Conservation (phyloP, 129 eudicot genomes). For the Logfia minima region DNA sequence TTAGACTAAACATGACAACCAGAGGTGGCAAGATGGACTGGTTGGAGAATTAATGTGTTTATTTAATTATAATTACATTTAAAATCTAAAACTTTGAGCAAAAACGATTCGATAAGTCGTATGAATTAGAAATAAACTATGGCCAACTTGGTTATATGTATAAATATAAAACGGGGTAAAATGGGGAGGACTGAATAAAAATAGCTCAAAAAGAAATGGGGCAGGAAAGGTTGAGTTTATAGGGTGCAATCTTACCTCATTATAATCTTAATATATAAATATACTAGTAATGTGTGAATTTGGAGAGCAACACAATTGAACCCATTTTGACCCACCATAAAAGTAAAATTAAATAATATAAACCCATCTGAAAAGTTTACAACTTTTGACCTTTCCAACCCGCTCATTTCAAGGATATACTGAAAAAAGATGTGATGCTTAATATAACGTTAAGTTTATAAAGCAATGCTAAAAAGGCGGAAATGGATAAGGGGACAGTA, state of each 20-base stretch:
- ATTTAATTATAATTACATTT: too few species aligned
- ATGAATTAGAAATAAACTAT: background rate
- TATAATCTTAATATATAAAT: background rate
- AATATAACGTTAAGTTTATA: background rate
- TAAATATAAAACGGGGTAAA: background rate
- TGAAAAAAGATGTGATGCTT: background rate
- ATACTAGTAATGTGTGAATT: background rate
- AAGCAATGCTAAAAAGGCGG: background rate
- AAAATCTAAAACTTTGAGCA: background rate
- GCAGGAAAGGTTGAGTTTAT: background rate
- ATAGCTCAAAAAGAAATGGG: background rate
- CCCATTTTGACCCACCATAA: background rate
- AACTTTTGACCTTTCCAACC: background rate
- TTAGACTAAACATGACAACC: background rate
- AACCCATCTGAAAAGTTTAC: background rate
- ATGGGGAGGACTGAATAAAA: background rate
- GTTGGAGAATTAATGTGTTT: background rate
- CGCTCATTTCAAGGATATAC: background rate
- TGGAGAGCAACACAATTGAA: background rate
- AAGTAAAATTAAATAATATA: background rate
- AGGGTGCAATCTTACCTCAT: background rate
- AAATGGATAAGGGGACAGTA: background rate
- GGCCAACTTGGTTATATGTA: background rate
- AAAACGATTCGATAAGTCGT: background rate
- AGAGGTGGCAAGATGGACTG: conserved; percentile 4